Evolutionary conservation across 495 filamentous ascomycete species (phyloP).

Genomic region (Cryomyces minteri): DNA sequence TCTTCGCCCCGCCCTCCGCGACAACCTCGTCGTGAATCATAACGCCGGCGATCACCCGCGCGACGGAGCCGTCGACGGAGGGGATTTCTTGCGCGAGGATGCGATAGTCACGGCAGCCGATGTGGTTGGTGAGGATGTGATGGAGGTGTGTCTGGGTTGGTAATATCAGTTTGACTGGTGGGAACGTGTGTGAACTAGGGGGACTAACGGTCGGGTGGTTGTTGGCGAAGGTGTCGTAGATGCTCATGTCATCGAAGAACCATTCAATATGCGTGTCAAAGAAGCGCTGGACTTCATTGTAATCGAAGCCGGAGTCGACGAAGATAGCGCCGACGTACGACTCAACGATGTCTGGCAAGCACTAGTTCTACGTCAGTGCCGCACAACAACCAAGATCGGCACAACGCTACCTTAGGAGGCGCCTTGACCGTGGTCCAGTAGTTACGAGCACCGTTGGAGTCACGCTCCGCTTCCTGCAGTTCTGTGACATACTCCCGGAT

Average conservation of each 20-base stretch:
- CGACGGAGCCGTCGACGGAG: slow-evolving; percentile 23
- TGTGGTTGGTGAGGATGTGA: slow-evolving; percentile 27
- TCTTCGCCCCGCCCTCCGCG: slow-evolving; percentile 40
- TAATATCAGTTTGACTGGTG: slow-evolving; percentile 7
- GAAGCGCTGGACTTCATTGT: slow-evolving; percentile 51
- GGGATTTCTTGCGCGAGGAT: slow-evolving; percentile 33
- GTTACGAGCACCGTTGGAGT: slow-evolving; percentile 40
- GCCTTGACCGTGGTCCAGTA: slow-evolving; percentile 57
- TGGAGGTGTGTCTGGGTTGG: slow-evolving; percentile 32
- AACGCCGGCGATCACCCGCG: slow-evolving; percentile 47
- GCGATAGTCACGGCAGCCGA: slow-evolving; percentile 35
- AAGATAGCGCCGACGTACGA: slow-evolving; percentile 82
- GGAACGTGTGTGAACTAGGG: slow-evolving; percentile 1
- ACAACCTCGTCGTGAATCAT: slow-evolving; percentile 56
- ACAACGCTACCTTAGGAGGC: slow-evolving; percentile 48
- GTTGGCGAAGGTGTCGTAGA: slow-evolving; percentile 80
- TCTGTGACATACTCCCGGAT: slow-evolving; percentile 54
- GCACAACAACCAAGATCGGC: not conserved
- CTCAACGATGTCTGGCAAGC: slow-evolving; percentile 76
- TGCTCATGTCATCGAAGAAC: slow-evolving; percentile 73
- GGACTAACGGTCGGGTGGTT: slow-evolving; percentile 55
- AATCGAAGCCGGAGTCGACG: slow-evolving; percentile 77
- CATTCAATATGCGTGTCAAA: slow-evolving; percentile 52
- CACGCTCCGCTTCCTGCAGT: slow-evolving; percentile 35
- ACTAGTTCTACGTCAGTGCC: slow-evolving; percentile 13